These are phyloP conservation scores for Mycosphaerelloides madeirae DNA, from an alignment of 2,329 filamentous ascomycete species.

Conservation along the genomic window DNA sequence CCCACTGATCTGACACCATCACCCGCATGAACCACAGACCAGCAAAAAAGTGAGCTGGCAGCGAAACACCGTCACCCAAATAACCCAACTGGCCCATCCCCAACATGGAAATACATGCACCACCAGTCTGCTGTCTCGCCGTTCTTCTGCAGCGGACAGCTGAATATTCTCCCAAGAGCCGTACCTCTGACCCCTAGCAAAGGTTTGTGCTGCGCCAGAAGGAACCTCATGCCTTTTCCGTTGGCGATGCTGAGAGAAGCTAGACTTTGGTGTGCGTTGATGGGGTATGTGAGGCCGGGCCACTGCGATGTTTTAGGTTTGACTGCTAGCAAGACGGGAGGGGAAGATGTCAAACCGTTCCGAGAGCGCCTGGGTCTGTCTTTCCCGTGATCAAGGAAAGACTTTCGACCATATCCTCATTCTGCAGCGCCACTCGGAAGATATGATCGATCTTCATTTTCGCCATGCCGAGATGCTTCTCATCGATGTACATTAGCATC, in stretches of 20 bases:
- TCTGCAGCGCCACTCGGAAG: background rate
- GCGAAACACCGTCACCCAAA: too few species aligned
- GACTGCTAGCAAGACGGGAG: background rate
- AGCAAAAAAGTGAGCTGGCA: too few species aligned
- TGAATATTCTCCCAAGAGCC: slow-evolving; percentile 3
- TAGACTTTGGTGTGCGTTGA: background rate
- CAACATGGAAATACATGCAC: slow-evolving; percentile 7
- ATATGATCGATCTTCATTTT: background rate
- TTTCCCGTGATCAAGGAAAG: background rate
- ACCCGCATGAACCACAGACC: too few species aligned
- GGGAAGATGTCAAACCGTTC: too few species aligned
- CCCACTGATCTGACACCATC: too few species aligned
- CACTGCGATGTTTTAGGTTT: slow-evolving; percentile 1
- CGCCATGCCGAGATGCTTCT: background rate
- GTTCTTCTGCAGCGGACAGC: background rate
- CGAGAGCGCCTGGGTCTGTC: background rate
- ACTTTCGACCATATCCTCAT: background rate
- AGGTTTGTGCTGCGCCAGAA: slow-evolving; percentile 2
- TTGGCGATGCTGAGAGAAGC: background rate
- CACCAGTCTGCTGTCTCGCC: background rate
- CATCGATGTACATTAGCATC: background rate
- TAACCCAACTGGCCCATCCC: background rate
- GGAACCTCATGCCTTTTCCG: background rate
- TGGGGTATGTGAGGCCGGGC: slow-evolving; percentile 3
- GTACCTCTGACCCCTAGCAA: slow-evolving; percentile 1